Evolutionary conservation across 306 rosid species (phyloP), one percentile per base, ranked within the genome.

Genomic region (Delonix regia): DNA sequence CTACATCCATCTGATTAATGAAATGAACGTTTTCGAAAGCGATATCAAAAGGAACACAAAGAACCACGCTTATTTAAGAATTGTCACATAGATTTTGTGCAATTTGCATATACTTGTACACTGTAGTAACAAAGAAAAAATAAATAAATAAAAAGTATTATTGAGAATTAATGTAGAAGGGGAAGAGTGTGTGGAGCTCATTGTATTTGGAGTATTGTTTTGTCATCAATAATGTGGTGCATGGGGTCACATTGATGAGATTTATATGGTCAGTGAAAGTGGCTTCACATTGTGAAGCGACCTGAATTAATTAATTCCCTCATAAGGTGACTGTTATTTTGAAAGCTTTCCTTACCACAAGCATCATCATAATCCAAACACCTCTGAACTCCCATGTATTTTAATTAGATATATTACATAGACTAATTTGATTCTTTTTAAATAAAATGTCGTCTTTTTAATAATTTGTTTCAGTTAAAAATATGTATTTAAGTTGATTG

Each of bases 81-180:
- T 7, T 78, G 82, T 47, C 70, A 45, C 57, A 12, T 65, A 33
- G 79, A 75, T 62, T 62, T 34, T 62, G 39, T 33, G 28, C 76
- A 80, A 18, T 24, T 78, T 51, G 49, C 33, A 56, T 13, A 42
- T 13, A 42, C 45, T 69, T 24, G 11, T 60, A 13, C 66, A 14
- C 12, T 19, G 19, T 10, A 38, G n/a, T 25, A 19, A 39, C 13
- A 65, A 11, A 14, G 7, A 13, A 39, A n/a, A 39, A 15, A 63
- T 33, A 34, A 9, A 63, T 34, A 33, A 63, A 16, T 63, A 8
- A n/a, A n/a, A n/a, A n/a, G n/a, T n/a, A 41, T 21, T 34, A 5
- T 21, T 65, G 71, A 19, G 49, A n/a, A 19, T n/a, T n/a, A 38
- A 1, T 0, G 15, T 63, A 18, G 69, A 34, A 34, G 69, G 8